Evolutionary conservation across 2,329 filamentous ascomycete genomes (phyloP).

Genomic region (Diaporthe sp.): DNA sequence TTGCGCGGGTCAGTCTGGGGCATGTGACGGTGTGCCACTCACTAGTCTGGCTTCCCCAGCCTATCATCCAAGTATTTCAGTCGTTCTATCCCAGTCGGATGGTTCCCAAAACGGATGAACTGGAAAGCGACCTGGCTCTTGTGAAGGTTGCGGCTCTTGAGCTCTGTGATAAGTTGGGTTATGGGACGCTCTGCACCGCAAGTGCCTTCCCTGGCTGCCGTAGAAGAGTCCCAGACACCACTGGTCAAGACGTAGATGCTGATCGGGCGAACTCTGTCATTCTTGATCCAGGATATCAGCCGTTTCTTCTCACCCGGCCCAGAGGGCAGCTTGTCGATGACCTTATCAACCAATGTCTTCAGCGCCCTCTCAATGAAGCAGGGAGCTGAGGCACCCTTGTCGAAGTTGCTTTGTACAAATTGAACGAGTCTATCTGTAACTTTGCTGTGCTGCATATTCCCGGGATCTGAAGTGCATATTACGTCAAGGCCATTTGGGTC

Average conservation of each 20-base stretch:
- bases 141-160: neutral
- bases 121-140: constrained; percentile 16
- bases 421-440: neutral
- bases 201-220: neutral
- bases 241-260: constrained; percentile 29
- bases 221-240: constrained; percentile 1
- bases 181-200: constrained; percentile 7
- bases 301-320: neutral
- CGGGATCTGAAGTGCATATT: neutral
- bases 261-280: neutral
- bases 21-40: neutral
- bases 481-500: constrained; percentile 2
- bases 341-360: neutral
- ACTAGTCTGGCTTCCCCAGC: neutral
- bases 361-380: constrained; percentile 5
- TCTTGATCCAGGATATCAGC: neutral
- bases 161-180: neutral
- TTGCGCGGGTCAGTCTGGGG: no score
- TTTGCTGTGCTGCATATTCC: neutral
- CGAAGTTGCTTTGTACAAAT: constrained; percentile 6
- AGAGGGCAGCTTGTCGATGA: neutral
- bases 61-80: constrained; percentile 11
- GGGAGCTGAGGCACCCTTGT: neutral
- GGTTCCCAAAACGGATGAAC: constrained; percentile 18
- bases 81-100: neutral